phyloP scores from a whole-genome alignment of 352 stramenopile species.

The Phytopythium aichiense region DNA sequence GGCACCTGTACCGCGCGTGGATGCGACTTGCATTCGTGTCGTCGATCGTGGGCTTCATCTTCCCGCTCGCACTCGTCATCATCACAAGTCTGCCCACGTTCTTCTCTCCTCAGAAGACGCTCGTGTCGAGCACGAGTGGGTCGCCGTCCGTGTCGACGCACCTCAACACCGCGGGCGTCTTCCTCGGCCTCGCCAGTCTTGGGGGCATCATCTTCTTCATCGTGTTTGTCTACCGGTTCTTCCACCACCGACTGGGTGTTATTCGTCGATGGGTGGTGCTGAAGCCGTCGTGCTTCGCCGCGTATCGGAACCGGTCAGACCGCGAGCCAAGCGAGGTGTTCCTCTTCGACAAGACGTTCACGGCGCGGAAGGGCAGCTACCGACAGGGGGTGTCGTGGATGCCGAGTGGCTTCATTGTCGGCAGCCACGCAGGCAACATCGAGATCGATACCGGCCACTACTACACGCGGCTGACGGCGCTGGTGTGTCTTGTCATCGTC shows the following conservation, averaged over 20 bases:
- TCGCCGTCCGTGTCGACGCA: slow-evolving; percentile 43
- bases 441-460: slow-evolving; percentile 86
- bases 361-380: slow-evolving; percentile 71
- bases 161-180: slow-evolving; percentile 42
- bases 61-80: slow-evolving; percentile 69
- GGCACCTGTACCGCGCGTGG: slow-evolving; percentile 83
- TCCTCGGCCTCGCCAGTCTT: slow-evolving; percentile 51
- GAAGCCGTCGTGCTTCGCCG: slow-evolving; percentile 83
- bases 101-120: slow-evolving; percentile 56
- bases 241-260: slow-evolving; percentile 79
- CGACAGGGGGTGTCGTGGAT: slow-evolving; percentile 85
- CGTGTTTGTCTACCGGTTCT: slow-evolving; percentile 87
- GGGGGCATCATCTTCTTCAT: slow-evolving; percentile 56
- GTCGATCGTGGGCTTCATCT: slow-evolving; percentile 77
- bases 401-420: slow-evolving; percentile 77
- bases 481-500: slow-evolving; percentile 51
- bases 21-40: slow-evolving; percentile 85
- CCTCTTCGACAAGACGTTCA: slow-evolving; percentile 84
- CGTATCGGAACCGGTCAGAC: slow-evolving; percentile 69
- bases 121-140: slow-evolving; percentile 33
- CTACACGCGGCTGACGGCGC: slow-evolving; percentile 76
- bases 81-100: slow-evolving; percentile 66
- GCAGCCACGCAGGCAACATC: slow-evolving; percentile 76
- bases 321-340: slow-evolving; percentile 83
- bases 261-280: slow-evolving; percentile 85